Percentiles rank a stretch among this genome's conserved stretches.
phyloP scores from a whole-genome alignment of 2,329 filamentous ascomycete species.

The Ceratocystis papillata region DNA sequence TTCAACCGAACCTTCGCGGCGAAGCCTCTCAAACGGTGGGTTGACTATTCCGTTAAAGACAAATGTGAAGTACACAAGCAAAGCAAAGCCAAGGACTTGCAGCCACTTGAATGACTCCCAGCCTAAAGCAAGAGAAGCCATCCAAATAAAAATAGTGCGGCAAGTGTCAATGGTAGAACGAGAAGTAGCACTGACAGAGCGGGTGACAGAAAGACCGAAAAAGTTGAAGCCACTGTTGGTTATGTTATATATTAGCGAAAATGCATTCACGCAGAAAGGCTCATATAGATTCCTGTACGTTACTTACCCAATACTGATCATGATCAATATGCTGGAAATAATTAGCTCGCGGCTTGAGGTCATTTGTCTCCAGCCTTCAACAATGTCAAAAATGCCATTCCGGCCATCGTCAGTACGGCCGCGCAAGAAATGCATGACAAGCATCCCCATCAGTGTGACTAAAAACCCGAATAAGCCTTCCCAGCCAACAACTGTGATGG shows the following conservation, averaged over 20 bases:
- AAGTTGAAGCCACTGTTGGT: constrained; percentile 80
- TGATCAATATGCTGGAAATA: constrained; percentile 75
- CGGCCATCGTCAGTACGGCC: constrained; percentile 63
- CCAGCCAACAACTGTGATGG: constrained; percentile 88
- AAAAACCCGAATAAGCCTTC: constrained; percentile 85
- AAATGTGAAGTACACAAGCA: constrained; percentile 94
- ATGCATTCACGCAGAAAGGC: not conserved
- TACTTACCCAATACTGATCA: constrained; percentile 86
- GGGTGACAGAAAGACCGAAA: constrained; percentile 89
- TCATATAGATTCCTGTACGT: not conserved
- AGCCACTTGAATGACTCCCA: constrained; percentile 99
- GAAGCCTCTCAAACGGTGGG: constrained; percentile 63
- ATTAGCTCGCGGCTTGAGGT: constrained; percentile 59
- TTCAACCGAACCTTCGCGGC: constrained; percentile 43
- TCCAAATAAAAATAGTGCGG: constrained; percentile 95
- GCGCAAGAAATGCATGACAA: constrained; percentile 64
- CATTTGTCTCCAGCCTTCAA: constrained; percentile 75
- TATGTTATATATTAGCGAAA: constrained; percentile 25
- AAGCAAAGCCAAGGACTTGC: constrained; percentile 75
- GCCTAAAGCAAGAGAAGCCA: constrained; percentile 80
- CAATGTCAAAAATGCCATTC: constrained; percentile 81
- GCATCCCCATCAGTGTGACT: constrained; percentile 68
- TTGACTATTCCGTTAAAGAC: constrained; percentile 89
- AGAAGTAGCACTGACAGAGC: constrained; percentile 79
- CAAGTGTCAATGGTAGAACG: constrained; percentile 96